Base-by-base conservation (phyloP, 306 rosid genomes). In the Phaseolus lunatus region DNA sequence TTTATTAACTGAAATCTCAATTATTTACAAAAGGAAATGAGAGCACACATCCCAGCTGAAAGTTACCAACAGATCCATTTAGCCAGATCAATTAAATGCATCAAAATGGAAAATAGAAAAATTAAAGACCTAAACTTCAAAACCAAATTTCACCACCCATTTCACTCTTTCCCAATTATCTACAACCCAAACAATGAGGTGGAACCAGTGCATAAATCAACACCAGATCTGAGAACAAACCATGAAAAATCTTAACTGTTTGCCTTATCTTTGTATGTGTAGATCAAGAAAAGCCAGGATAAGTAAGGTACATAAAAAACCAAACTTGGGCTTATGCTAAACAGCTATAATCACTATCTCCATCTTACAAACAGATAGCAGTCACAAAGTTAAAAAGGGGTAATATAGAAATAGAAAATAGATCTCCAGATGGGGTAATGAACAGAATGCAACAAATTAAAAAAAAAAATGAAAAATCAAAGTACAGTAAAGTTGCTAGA, bases 161-260 rank as follows among this genome's bases (percentile, higher is more conserved):
- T 63, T 71, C 27, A 47, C 33, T 27, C 12, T 52, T 66, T 78
- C 14, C 49, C 26, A 53, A 26, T 47, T 62, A 52, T 47, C 45
- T 50, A 45, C 26, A 44, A 77, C 43, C 18, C 29, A 41, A 57
- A 47, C 26, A 70, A 20, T 29, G 52, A 18, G 22, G 63, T 48
- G 11, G 6, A 72, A 58, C 5, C 39, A 81, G 59, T 24, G 43
- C 53, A 64, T 35, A 71, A 47, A 47, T 50, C 67, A 24, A 78
- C 78, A 75, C 3, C 87, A 85, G 90, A 89, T 89, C 93, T 79
- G 84, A 50, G 58, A 4, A 22, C 20, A 64, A 44, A 66, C 39
- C 72, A 73, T 53, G 14, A 10, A 49, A 54, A 45, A 70, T 0
- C 18, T 29, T 67, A 10, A 50, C 44, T 23, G 24, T 27, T 45